Conservation (phyloP, 2,329 filamentous ascomycete genomes). For the Talaromyces sp. region DNA sequence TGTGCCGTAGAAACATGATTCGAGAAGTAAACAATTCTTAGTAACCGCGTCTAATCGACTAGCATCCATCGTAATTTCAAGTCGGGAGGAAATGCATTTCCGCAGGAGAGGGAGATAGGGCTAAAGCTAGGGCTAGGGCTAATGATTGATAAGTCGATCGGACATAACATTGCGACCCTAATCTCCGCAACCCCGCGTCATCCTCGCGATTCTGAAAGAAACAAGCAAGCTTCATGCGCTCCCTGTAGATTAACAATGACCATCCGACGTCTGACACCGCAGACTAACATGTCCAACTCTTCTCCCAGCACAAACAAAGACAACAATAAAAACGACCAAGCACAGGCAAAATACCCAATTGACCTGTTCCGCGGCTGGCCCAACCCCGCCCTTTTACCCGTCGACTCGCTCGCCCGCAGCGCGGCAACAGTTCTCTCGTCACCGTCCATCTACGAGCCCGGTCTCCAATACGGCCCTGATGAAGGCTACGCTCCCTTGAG, state of each 20-base stretch:
- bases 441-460: slow-evolving; percentile 57
- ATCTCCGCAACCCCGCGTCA: background rate
- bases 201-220: background rate
- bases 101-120: background rate
- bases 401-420: slow-evolving; percentile 59
- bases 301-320: background rate
- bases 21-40: background rate
- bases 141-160: background rate
- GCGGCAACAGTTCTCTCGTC: slow-evolving; percentile 60
- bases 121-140: background rate
- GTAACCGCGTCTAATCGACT: background rate
- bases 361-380: slow-evolving; percentile 49
- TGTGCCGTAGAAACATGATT: background rate
- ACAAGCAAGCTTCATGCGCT: background rate
- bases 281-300: background rate
- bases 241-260: background rate
- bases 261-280: background rate
- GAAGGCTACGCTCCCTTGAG: slow-evolving; percentile 69
- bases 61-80: too few species aligned
- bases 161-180: background rate
- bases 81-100: background rate
- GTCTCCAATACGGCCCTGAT: slow-evolving; percentile 77
- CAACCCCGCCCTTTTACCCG: slow-evolving; percentile 62
- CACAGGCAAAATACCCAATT: slow-evolving; percentile 25
- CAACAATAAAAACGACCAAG: background rate